Evolutionary conservation across 1,284 basidiomycete genomes (phyloP), one percentile per base, ranked within the genome.

Genomic region (Athelia sp.): DNA sequence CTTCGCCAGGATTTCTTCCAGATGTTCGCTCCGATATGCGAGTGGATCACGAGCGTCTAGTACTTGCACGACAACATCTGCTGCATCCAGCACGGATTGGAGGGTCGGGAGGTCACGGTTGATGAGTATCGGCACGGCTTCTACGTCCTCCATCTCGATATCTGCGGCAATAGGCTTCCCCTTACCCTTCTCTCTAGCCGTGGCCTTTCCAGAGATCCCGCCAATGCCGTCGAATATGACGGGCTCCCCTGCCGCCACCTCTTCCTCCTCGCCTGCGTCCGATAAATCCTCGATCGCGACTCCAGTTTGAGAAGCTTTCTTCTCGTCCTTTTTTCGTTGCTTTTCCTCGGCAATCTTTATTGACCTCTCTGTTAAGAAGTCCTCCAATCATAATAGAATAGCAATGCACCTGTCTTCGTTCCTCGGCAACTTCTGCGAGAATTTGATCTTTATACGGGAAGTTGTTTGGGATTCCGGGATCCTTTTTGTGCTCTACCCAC

Each of bases 371-470:
- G 26, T 29, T 29, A 29, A 29, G 13, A 29, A 29, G 26, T 29
- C 13, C 26, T 6, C 13, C 26, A 29, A 13, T n/a, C n/a, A 13
- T 6, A 13, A 29, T 13, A 29, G 13, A 13, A 29, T 29, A 29
- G 26, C 13, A 29, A 29, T 13, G 26, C 60, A 92, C 89, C 54
- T 75, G 67, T 60, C 87, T 76, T 54, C 91, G 81, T 63, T 90
- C 79, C 57, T 90, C 88, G 42, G 84, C 85, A 38, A 94, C 79
- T 64, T 99, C 96, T 14, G 93, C 93, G 38, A 99, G 76, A 51
- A 99, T 87, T 69, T 96, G 87, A 64, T 98, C 96, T 74, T 98
- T 99, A 80, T 89, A 97, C 3, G 95, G 96, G 73, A 95, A 97
- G 54, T 84, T 87, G 70, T 90, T 97, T n/a, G 96, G 96, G 53